Evolutionary conservation across 441 rosid genomes (phyloP), one percentile per base, ranked within the genome.

Genomic region (Gossypium davidsonii): DNA sequence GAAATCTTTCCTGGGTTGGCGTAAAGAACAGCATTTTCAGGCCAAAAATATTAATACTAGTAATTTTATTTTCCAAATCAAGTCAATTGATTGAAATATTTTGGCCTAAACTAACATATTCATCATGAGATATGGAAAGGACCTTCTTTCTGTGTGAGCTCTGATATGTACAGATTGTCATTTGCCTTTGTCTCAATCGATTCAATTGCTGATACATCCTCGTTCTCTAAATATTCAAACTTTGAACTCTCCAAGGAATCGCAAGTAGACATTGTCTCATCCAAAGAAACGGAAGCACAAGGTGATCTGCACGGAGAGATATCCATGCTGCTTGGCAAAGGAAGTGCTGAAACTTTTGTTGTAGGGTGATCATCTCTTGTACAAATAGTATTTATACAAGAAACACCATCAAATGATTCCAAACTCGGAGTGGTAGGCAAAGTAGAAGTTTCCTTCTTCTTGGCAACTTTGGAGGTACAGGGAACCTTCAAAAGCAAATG

Each of bases 231-330:
- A 51, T 90, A 90, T 78, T 92, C 97, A 51, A 90, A 88, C 56
- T 85, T 91, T 10, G 97, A 95, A 77, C 97, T 89, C 84, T 87
- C 87, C 72, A 84, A 85, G 28, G 98, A 92, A 71, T 88, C 89
- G 70, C 90, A 85, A 25, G 90, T 81, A 46, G 98, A 94, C 92
- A 88, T 84, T 2, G 92, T 81, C 72, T 92, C 98, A 66, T 88
- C 97, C 90, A 86, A 21, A 25, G 98, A 89, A 11, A 86, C 81
- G 3, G 90, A 84, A 14, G n/a, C 51, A 63, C 28, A 42, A 63
- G 12, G 67, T n/a, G 83, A 82, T 67, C 72, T 80, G 52, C 78
- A 60, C 3, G 83, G 83, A 44, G 83, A 77, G 44, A 78, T 25
- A 71, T 70, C 65, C 59, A 44, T 67, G 70, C 59, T 64, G 66